Evolutionary conservation across 2,329 filamentous ascomycete species (phyloP), one percentile per base, ranked within the genome.

Genomic region (Lachnellula hyalina): DNA sequence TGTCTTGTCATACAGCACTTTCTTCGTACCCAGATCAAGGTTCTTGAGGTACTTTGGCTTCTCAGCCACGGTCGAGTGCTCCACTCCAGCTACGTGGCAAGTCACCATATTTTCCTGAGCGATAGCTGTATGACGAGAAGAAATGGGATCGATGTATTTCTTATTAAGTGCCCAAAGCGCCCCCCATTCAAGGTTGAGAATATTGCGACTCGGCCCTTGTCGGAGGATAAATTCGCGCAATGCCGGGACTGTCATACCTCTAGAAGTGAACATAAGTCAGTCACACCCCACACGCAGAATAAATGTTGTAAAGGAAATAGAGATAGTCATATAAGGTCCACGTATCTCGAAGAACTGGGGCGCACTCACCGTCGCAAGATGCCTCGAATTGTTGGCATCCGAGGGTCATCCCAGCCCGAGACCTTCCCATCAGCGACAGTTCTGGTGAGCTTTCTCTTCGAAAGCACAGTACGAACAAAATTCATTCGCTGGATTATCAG

Each of bases 331-430:
- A 21, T 21, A 21, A 21, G 21, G 21, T 21, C 21, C 21, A 21
- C 21, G 21, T 21, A 21, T 21, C 21, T 21, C 21, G 21, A 21
- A 21, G 21, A 21, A 21, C 21, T 21, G 21, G 21, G 21, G 9
- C 6, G n/a, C 5, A 28, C 87, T 47, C 25, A 45, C 48, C 47
- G 83, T 49, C 89, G 79, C 51, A 86, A 79, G 47, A 92, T 85
- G 69, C 88, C 88, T n/a, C 88, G 83, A 54, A 90, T 84, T 14
- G 88, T 92, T 9, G 88, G 88, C 86, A 92, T 90, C 45, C 89
- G 84, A 12, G 88, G 87, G 67, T 92, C 88, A 62, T 92, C 88
- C 89, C 88, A 92, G 61, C 89, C 88, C 78, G 81, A 85, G 46
- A 92, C 88, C 53, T 81, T 80, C 57, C 86, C 86, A 19, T 81